Percentiles rank a stretch among this genome's conserved stretches.
phyloP scores from a whole-genome alignment of 257 asterid genomes.

The Cordia subcordata region DNA sequence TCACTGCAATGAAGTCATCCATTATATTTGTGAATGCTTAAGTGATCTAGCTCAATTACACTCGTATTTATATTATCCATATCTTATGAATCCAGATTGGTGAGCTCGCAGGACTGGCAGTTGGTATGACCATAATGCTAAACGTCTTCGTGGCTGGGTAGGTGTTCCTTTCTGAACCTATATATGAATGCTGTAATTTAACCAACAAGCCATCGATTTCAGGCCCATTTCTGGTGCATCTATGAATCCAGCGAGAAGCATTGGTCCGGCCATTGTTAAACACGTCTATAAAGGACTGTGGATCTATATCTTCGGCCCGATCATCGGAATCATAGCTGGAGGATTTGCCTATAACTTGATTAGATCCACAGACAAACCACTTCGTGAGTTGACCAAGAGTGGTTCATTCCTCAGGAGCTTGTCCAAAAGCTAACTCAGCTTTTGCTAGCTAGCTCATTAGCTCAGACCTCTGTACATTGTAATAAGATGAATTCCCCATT shows the following conservation, averaged over 20 bases:
- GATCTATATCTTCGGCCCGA: constrained; percentile 65
- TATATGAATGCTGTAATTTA: background rate
- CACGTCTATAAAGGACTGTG: constrained; percentile 44
- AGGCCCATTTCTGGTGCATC: constrained; percentile 91
- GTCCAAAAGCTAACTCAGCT: too few species aligned
- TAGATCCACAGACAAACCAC: too few species aligned
- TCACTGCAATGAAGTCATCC: too few species aligned
- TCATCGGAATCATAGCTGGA: constrained; percentile 49
- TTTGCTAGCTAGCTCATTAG: too few species aligned
- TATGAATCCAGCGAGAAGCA: constrained; percentile 88
- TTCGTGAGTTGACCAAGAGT: too few species aligned
- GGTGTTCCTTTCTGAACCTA: background rate
- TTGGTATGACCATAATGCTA: constrained; percentile 72
- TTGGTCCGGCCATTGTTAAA: constrained; percentile 74
- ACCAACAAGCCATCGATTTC: constrained; percentile 1
- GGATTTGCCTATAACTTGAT: constrained; percentile 52
- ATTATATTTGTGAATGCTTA: too few species aligned
- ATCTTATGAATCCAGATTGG: constrained; percentile 28
- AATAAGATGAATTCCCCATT: too few species aligned
- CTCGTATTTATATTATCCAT: background rate
- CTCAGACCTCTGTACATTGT: too few species aligned
- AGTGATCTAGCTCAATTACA: background rate
- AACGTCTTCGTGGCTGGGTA: constrained; percentile 81
- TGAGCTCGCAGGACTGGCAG: constrained; percentile 45
- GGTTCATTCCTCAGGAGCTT: too few species aligned